These are phyloP conservation scores for Geum urbanum DNA, from an alignment of 306 rosid species.

Conservation along the genomic window DNA sequence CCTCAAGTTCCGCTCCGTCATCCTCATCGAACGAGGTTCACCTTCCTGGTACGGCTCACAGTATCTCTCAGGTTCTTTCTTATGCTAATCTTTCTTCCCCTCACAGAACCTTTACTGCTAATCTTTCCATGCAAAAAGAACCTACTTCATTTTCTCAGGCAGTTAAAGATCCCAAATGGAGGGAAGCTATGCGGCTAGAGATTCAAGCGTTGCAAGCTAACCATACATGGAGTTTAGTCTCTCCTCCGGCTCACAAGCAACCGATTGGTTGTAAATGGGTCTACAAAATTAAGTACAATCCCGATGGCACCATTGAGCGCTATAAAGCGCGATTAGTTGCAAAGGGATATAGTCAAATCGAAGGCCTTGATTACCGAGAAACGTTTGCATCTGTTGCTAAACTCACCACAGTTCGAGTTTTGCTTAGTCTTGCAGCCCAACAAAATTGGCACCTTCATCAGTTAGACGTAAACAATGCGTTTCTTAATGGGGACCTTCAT, in stretches of 20 bases:
- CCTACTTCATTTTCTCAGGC: background rate
- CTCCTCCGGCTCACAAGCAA: too few species aligned
- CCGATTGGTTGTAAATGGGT: too few species aligned
- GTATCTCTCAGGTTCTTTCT: background rate
- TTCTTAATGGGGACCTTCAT: too few species aligned
- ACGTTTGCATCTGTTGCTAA: too few species aligned
- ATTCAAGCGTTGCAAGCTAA: background rate
- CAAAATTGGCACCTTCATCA: too few species aligned
- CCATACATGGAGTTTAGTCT: too few species aligned
- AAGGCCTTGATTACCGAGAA: background rate
- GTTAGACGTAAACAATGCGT: too few species aligned
- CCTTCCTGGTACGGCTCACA: background rate
- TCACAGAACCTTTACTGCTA: background rate
- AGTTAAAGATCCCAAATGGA: background rate
- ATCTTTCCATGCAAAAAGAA: background rate
- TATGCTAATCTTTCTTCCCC: background rate
- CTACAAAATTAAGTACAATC: too few species aligned
- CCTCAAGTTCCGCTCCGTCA: background rate
- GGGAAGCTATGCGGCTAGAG: background rate
- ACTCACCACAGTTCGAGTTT: too few species aligned
- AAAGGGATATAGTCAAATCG: background rate
- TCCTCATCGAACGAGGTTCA: background rate
- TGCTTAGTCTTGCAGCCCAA: too few species aligned
- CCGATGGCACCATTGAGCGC: too few species aligned
- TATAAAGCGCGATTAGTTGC: background rate